Evolutionary conservation across 306 rosid species (phyloP).

Genomic region (Quercus aquifolioides): DNA sequence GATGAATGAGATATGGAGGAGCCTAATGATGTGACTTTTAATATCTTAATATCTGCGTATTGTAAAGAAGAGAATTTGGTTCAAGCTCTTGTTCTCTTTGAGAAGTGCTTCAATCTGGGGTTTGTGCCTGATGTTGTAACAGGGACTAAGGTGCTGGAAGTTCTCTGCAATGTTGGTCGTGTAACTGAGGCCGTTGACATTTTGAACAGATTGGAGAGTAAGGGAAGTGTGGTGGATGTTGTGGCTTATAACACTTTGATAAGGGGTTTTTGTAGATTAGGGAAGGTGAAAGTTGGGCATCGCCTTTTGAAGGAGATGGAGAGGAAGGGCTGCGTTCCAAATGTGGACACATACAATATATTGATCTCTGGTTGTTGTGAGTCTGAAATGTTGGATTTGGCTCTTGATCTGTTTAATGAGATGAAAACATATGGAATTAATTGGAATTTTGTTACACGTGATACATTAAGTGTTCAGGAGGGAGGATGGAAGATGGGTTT

Average conservation of each 20-base stretch:
- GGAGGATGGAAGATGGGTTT: conserved; percentile 58
- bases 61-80: conserved; percentile 64
- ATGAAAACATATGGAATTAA: conserved; percentile 69
- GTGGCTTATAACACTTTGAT: conserved; percentile 75
- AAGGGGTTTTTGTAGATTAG: conserved; percentile 52
- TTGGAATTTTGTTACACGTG: conserved; percentile 51
- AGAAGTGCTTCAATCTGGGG: conserved; percentile 60
- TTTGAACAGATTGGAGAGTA: conserved; percentile 60
- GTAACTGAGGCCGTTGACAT: conserved; percentile 58
- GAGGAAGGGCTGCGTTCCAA: conserved; percentile 68
- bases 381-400: conserved; percentile 50
- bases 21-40: conserved; percentile 63
- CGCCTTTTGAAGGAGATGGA: conserved; percentile 69
- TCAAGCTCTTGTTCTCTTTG: conserved; percentile 65
- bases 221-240: conserved; percentile 56
- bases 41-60: conserved; percentile 58
- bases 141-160: conserved; percentile 58
- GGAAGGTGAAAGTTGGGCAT: conserved; percentile 60
- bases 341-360: conserved; percentile 61
- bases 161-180: conserved; percentile 55
- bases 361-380: conserved; percentile 53
- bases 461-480: conserved; percentile 51
- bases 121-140: conserved; percentile 63
- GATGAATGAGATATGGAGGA: conserved; percentile 68
- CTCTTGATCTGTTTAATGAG: conserved; percentile 65